Conservation (phyloP, 2,329 filamentous ascomycete genomes). For the Anisogramma anomala region DNA sequence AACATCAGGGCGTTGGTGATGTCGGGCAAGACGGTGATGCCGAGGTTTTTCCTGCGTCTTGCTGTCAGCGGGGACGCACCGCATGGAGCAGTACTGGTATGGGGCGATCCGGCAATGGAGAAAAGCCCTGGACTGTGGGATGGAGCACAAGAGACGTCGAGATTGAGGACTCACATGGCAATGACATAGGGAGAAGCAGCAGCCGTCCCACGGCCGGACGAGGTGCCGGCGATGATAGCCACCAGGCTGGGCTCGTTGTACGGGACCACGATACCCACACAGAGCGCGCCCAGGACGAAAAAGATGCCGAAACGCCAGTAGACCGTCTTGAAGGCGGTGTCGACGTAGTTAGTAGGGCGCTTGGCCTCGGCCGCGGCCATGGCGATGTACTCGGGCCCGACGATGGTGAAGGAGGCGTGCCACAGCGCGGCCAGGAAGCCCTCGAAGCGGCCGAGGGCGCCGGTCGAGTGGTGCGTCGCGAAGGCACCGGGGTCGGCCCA, state of each 20-base stretch:
- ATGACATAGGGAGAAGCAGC: conserved; percentile 53
- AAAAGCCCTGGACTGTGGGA: too few species aligned
- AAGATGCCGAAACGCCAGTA: conserved; percentile 62
- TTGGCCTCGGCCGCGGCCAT: conserved; percentile 60
- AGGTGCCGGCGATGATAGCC: conserved; percentile 33
- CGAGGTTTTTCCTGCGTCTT: conserved; percentile 29
- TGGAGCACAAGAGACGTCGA: too few species aligned
- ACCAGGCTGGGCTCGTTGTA: conserved; percentile 47
- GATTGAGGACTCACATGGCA: conserved; percentile 32
- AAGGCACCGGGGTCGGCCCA: conserved; percentile 54
- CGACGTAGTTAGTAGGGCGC: conserved; percentile 51
- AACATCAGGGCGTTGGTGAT: conserved; percentile 42
- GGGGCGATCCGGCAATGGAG: too few species aligned
- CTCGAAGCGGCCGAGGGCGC: conserved; percentile 54
- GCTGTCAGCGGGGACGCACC: too few species aligned
- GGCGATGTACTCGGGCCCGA: conserved; percentile 56
- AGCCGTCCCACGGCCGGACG: conserved; percentile 30
- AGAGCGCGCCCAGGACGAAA: conserved; percentile 57
- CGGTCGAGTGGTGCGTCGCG: conserved; percentile 45
- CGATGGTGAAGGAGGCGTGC: conserved; percentile 50
- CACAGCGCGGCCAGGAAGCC: conserved; percentile 60
- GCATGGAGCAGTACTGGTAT: too few species aligned
- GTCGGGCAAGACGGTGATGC: conserved; percentile 41
- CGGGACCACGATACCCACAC: conserved; percentile 54
- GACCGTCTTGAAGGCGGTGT: conserved; percentile 59